phyloP scores from a whole-genome alignment of 2,329 filamentous ascomycete genomes.

The Sclerotinia minor region DNA sequence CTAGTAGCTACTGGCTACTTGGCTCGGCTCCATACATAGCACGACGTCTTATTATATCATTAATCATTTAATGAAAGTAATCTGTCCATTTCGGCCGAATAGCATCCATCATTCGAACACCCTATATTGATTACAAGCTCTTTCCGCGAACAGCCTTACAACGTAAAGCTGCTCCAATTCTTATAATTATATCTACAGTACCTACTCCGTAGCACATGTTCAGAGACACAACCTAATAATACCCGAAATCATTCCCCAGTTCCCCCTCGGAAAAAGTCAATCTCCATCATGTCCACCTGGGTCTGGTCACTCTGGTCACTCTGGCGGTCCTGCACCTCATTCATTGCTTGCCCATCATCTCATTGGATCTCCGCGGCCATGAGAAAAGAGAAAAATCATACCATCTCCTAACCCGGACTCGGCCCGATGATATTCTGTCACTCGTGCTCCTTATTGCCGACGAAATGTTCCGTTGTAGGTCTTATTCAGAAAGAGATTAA shows the following conservation, averaged over 20 bases:
- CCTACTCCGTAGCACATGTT: neutral
- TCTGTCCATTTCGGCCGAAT: neutral
- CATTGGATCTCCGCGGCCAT: constrained; percentile 3
- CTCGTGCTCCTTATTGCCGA: neutral
- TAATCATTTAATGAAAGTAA: neutral
- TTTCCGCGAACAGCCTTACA: neutral
- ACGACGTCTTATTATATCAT: neutral
- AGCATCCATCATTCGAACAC: neutral
- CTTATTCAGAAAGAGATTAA: neutral
- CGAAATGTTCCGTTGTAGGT: neutral
- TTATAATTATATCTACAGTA: too few species aligned
- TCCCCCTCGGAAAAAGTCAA: constrained; percentile 11
- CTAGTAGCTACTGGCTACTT: neutral
- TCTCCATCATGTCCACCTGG: neutral
- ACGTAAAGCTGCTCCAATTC: neutral
- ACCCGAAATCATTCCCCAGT: constrained; percentile 16
- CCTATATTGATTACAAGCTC: neutral
- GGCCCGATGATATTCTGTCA: neutral
- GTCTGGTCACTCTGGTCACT: too few species aligned
- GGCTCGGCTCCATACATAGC: neutral
- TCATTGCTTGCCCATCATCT: neutral
- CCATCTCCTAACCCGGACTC: constrained; percentile 11
- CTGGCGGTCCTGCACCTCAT: neutral
- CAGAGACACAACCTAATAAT: constrained; percentile 20
- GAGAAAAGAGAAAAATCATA: neutral